Evolutionary conservation across 495 filamentous ascomycete genomes (phyloP), one percentile per base, ranked within the genome.

Genomic region (Aspergillus biplanus): DNA sequence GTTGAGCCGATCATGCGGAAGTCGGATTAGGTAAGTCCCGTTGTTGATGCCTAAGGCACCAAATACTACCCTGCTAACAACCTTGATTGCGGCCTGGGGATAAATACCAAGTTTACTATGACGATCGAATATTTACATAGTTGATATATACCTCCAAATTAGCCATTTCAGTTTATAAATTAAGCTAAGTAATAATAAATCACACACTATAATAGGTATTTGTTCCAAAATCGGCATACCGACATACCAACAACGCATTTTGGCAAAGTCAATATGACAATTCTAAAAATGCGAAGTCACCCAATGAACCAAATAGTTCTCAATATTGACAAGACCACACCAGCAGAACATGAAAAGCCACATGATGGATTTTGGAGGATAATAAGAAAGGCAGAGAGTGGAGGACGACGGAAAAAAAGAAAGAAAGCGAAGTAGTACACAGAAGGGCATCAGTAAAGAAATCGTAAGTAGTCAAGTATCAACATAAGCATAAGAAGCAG

Each of bases 1-100:
- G 65, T 75, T 73, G 73, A 71, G 65, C 64, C 72, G 75, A 78
- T 76, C 75, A 80, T 74, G 77, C 73, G 73, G 65, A 71, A 61
- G 34, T 39, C 63, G 39, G 65, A 66, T 78, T 76, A 74, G 63
- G 73, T 78, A 74, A 78, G 58, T 16, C 27, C 54, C 61, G 33
- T 12, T 9, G 4, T 48, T 47, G 0, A 3, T 56, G 56, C 67
- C 67, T 69, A 12, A 69, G 67, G 67, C 64, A 62, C 21, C 13
- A 44, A 49, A 18, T 13, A 34, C 16, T 12, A 7, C 5, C 5
- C n/a, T 27, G 47, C 18, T 27, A n/a, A 50, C 21, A 27, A 27
- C 21, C 21, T 27, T 27, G 21, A 27, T 27, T 2, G 21, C 21
- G n/a, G n/a, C n/a, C n/a, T n/a, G n/a, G n/a, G n/a, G 21, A 27